phyloP scores from a whole-genome alignment of 257 asterid genomes.

The Jaltomata sinuosa region DNA sequence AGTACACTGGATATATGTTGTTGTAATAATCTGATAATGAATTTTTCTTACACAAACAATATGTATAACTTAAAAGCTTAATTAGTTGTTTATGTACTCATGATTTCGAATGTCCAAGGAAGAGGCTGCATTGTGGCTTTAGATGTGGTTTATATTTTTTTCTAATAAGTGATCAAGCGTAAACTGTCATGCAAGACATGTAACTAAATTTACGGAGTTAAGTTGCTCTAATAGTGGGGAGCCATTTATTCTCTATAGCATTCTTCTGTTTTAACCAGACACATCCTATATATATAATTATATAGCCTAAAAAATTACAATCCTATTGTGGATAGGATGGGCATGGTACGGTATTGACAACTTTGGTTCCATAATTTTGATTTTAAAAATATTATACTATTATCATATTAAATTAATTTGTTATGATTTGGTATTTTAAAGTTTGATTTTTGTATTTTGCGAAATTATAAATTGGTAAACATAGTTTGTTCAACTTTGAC shows the following conservation, averaged over 20 bases:
- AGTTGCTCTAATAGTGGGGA: neutral
- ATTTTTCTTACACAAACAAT: too few species aligned
- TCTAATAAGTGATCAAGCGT: neutral
- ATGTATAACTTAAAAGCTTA: too few species aligned
- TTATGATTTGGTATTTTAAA: too few species aligned
- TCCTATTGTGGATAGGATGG: neutral
- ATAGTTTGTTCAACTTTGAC: too few species aligned
- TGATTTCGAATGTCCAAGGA: neutral
- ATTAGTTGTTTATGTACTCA: neutral
- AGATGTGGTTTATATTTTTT: neutral
- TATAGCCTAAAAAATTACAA: neutral
- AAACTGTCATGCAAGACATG: neutral
- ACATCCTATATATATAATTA: neutral
- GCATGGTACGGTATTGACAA: too few species aligned
- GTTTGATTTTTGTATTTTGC: too few species aligned
- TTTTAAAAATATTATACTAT: too few species aligned
- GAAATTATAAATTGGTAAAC: too few species aligned
- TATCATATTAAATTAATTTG: too few species aligned
- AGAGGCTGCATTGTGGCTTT: neutral
- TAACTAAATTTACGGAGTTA: neutral
- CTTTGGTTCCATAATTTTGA: too few species aligned
- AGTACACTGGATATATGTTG: too few species aligned
- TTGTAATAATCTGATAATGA: too few species aligned
- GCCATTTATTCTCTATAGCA: neutral
- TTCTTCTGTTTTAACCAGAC: slow-evolving; percentile 17